These are phyloP conservation scores for Solanum sejunctum DNA, from an alignment of 257 asterid genomes.

Conservation along the genomic window DNA sequence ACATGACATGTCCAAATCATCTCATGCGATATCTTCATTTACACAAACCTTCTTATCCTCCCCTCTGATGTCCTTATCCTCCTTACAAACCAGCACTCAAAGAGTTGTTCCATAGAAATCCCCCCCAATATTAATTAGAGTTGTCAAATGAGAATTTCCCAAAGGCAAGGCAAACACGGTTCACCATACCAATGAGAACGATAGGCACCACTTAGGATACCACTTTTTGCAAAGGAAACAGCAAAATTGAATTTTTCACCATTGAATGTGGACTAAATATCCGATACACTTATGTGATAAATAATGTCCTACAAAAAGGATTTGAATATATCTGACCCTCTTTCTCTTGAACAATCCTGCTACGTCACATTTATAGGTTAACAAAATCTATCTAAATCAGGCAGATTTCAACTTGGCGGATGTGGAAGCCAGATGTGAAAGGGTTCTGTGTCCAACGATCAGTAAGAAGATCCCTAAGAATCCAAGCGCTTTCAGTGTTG, in stretches of 20 bases:
- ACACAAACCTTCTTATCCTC: no score
- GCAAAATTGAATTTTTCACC: background rate
- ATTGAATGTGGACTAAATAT: background rate
- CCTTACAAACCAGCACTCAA: no score
- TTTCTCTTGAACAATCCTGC: background rate
- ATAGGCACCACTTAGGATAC: background rate
- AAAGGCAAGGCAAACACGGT: background rate
- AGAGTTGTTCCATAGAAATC: no score
- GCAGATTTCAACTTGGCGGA: slow-evolving; percentile 82
- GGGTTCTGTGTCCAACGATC: slow-evolving; percentile 82
- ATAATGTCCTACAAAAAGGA: background rate
- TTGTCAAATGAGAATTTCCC: background rate
- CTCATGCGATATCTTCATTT: no score
- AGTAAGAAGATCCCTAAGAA: slow-evolving; percentile 73
- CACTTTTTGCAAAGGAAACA: background rate
- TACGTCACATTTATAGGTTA: background rate
- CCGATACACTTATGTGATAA: background rate
- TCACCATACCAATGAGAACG: background rate
- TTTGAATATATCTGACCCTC: background rate
- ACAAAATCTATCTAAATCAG: slow-evolving; percentile 8
- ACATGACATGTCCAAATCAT: background rate
- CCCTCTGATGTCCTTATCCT: no score
- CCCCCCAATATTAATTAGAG: background rate
- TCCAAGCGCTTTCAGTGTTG: slow-evolving; percentile 83
- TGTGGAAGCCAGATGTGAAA: slow-evolving; percentile 75